Base-by-base conservation (phyloP, 257 asterid genomes). In the Nicotiana benthamiana region DNA sequence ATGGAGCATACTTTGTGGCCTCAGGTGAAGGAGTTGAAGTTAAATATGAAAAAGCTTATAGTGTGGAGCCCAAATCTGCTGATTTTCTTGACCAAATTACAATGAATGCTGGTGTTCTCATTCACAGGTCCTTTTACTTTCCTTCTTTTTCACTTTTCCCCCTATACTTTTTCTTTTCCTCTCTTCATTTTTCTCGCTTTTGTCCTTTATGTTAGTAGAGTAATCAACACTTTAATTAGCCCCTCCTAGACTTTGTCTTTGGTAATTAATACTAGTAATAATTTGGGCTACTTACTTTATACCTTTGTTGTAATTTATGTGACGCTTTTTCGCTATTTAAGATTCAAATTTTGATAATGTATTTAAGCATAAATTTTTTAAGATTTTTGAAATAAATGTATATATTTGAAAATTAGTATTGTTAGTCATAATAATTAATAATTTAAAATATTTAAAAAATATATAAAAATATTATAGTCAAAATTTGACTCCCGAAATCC, bases 41-140 rank as follows among this genome's bases (percentile, higher is more conserved):
- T 72, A 88, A 88, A 67, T 90, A 90, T 62, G 93, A 90, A 70
- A 90, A 90, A 80, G 92, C 93, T 13, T 90, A 88, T 34, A 90
- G 93, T 80, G 88, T 88, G 83, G 93, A 90, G 86, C 93, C 93
- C 53, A 90, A 88, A 75, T 84, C 93, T 53, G 93, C 92, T 6
- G 81, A 80, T 27, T 81, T 82, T 11, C 85, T 90, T 63, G 89
- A 88, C 82, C 91, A 88, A 78, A 86, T 90, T 48, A 86, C 88
- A 24, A 77, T 88, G 68, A 85, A 90, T 75, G 83, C 93, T 46
- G 93, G 93, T 52, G 93, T 87, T 22, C 87, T 90, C 2, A 85
- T 87, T 61, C 82, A 79, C 89, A 87, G 91, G 87, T 83, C 77
- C 26, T 27, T 63, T 66, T 80, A 28, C 66, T 61, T 70, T 80